These are phyloP conservation scores for Fonsecaea erecta DNA, from an alignment of 2,329 filamentous ascomycete genomes.

Conservation along the genomic window DNA sequence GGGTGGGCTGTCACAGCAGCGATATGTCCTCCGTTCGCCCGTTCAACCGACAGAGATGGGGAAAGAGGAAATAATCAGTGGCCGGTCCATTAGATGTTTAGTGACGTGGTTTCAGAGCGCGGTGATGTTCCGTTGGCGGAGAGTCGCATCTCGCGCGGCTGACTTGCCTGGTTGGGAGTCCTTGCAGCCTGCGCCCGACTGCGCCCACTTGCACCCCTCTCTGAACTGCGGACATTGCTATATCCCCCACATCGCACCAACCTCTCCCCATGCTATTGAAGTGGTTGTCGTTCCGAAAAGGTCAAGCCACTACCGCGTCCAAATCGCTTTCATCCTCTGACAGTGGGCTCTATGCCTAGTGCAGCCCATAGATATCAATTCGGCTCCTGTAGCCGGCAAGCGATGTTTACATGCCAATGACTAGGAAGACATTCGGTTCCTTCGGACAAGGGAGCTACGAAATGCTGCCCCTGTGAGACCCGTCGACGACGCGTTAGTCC, in stretches of 20 bases:
- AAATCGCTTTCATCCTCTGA: not conserved
- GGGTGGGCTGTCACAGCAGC: not conserved
- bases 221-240: not conserved
- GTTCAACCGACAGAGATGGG: not conserved
- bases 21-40: constrained; percentile 7
- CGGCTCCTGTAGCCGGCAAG: not conserved
- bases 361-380: not conserved
- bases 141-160: not conserved
- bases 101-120: no score
- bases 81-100: no score
- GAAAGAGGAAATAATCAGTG: not conserved
- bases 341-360: not conserved
- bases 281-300: not conserved
- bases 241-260: not conserved
- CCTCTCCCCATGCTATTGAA: not conserved
- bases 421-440: not conserved
- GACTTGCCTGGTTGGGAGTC: not conserved
- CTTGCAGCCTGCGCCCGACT: not conserved
- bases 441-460: not conserved
- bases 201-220: not conserved
- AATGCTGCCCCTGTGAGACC: not conserved
- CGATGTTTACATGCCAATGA: not conserved
- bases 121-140: not conserved
- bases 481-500: not conserved
- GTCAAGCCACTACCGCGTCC: not conserved